Evolutionary conservation across 225 moss, liverwort and hornwort genomes (phyloP).

Genomic region (Takakia lepidozioides): DNA sequence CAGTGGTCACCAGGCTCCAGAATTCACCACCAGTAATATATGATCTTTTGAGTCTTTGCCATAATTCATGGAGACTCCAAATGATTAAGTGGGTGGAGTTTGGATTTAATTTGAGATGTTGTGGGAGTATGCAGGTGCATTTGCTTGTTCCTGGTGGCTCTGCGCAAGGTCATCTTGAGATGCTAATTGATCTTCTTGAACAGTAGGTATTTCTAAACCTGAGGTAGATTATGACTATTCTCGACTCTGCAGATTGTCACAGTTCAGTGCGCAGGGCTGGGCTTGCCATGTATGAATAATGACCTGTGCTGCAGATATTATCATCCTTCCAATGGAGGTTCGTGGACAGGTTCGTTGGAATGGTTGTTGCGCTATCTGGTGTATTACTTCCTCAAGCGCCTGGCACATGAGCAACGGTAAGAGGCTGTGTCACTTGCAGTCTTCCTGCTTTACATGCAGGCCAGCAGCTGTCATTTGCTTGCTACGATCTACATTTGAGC

Average conservation of each 20-base stretch:
- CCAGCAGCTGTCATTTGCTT: no score
- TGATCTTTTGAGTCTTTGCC: no score
- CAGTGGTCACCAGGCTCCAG: no score
- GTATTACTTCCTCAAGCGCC: conserved; percentile 62
- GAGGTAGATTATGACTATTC: background rate
- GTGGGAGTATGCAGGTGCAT: conserved; percentile 67
- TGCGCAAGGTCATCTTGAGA: conserved; percentile 59
- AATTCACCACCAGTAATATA: no score
- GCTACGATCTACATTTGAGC: no score
- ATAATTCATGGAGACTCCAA: no score
- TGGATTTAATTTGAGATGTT: no score
- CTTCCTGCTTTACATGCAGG: no score
- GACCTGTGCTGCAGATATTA: conserved; percentile 42
- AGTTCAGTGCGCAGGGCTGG: no score
- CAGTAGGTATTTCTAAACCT: conserved; percentile 36
- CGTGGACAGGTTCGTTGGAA: conserved; percentile 75
- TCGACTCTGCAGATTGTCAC: no score
- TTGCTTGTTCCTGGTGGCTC: conserved; percentile 43
- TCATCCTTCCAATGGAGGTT: conserved; percentile 86
- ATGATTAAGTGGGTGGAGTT: no score
- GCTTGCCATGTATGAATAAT: no score
- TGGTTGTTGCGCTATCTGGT: conserved; percentile 49
- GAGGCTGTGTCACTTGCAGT: conserved; percentile 9
- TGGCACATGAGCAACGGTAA: conserved; percentile 68
- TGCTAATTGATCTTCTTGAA: conserved; percentile 67